Base-by-base conservation (phyloP, 192 early-diverging fungal species). In the Coemansia sp. region DNA sequence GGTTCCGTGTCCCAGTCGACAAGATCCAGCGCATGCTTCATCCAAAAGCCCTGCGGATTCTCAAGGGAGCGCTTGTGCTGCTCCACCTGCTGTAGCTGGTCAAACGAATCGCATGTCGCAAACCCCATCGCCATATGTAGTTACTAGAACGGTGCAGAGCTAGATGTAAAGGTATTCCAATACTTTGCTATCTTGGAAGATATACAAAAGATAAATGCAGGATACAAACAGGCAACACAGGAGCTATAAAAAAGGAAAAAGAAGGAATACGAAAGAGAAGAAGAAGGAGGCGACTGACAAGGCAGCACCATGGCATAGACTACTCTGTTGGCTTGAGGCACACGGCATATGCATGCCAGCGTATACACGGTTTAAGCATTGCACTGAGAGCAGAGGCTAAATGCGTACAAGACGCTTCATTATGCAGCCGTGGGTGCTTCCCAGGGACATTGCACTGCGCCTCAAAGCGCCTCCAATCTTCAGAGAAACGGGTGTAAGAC, bases 41-140 rank as follows among this genome's bases (percentile, higher is more conserved):
- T 58, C 80, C 80, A 83, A 63, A 83, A 83, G 38, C 48, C 68
- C 16, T 74, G 63, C 7, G 80, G 80, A 55, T 83, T 62, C 39
- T 75, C 69, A 16, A 77, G 54, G 13, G 80, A 74, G 46, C 57
- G 58, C 37, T 48, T 68, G 54, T 82, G 71, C n/a, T 65, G 75
- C 32, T 68, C 61, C 53, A 46, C 48, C 57, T 82, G 80, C 61
- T 67, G 58, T 8, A 58, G 45, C 42, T 49, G 56, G 11, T 14
- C 14, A 2, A 25, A 10, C 51, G 51, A 25, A 12, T 54, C 12
- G 20, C 7, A 22, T 8, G 51, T 8, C 22, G 14, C 11, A 12
- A 25, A 54, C 22, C 51, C 51, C 51, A 54, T 54, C 3, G 6
- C 13, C n/a, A 7, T 50, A 19, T 19, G 6, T 17, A 14, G n/a